These are phyloP conservation scores for Melanogaster broomeanus DNA, from an alignment of 768 basidiomycete species.

Conservation along the genomic window DNA sequence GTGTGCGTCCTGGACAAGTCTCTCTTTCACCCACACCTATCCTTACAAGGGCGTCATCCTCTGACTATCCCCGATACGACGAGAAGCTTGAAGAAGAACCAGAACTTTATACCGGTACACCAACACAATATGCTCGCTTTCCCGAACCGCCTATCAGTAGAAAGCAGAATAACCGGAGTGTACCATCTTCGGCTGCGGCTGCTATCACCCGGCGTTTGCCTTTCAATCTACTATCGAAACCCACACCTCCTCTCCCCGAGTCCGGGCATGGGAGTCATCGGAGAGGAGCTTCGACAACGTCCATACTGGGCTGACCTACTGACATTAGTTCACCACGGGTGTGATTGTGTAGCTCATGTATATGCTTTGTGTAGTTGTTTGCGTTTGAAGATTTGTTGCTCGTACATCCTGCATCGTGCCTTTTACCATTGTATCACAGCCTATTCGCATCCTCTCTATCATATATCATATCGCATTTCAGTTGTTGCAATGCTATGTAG, in stretches of 20 bases:
- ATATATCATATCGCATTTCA: background rate
- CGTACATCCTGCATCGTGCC: conserved; percentile 11
- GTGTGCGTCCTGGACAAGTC: conserved; percentile 42
- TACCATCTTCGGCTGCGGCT: conserved; percentile 49
- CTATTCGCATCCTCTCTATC: background rate
- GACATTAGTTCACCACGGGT: conserved; percentile 1
- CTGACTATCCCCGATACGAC: conserved; percentile 45
- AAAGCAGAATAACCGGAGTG: conserved; percentile 43
- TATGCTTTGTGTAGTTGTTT: conserved; percentile 9
- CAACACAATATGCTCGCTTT: conserved; percentile 70
- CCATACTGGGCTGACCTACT: conserved; percentile 29
- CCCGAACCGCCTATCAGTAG: conserved; percentile 70
- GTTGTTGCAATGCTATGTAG: background rate
- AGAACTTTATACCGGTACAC: conserved; percentile 61
- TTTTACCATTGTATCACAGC: conserved; percentile 17
- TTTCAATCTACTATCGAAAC: conserved; percentile 68
- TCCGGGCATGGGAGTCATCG: conserved; percentile 33
- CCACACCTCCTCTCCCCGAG: conserved; percentile 35
- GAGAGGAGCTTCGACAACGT: conserved; percentile 45
- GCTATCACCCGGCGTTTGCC: conserved; percentile 58
- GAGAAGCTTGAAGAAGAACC: conserved; percentile 44
- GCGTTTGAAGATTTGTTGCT: conserved; percentile 10
- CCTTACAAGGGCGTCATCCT: conserved; percentile 58
- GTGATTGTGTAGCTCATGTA: conserved; percentile 10
- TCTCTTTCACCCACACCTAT: conserved; percentile 42